These are phyloP conservation scores for Xylaria sp. DNA, from an alignment of 2,329 filamentous ascomycete genomes.

Conservation along the genomic window DNA sequence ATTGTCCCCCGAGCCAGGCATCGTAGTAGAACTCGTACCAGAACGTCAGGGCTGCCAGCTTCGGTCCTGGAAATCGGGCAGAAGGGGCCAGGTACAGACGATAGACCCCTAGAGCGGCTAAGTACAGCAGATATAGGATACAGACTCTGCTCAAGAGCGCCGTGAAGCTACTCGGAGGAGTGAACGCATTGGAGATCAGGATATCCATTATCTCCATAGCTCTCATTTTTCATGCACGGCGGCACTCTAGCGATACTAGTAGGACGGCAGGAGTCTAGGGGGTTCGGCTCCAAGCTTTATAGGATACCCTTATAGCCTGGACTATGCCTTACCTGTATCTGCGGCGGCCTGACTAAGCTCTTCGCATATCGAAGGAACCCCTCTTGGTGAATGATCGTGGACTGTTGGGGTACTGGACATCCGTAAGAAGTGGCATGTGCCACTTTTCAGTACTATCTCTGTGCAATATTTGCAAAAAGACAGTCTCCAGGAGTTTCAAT, in stretches of 20 bases:
- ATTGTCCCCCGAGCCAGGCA: slow-evolving; percentile 24
- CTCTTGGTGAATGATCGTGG: background rate
- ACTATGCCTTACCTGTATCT: background rate
- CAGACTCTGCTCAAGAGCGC: background rate
- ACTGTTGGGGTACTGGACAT: background rate
- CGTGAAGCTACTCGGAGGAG: background rate
- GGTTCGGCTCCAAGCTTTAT: background rate
- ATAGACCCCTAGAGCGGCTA: slow-evolving; percentile 8
- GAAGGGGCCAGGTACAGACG: slow-evolving; percentile 30
- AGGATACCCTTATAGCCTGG: background rate
- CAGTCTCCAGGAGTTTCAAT: no score
- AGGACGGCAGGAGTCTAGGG: background rate
- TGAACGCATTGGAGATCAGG: background rate
- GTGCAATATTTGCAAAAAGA: no score
- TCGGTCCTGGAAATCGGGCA: slow-evolving; percentile 30
- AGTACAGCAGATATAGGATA: background rate
- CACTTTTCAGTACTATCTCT: no score
- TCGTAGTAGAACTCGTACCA: slow-evolving; percentile 32
- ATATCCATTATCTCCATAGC: background rate
- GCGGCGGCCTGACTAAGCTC: background rate
- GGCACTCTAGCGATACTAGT: background rate
- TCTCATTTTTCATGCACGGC: background rate
- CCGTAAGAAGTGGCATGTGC: background rate
- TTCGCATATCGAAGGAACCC: background rate
- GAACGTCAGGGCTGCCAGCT: slow-evolving; percentile 27